phyloP scores from a whole-genome alignment of 768 basidiomycete species.

The Russula dissimulans region DNA sequence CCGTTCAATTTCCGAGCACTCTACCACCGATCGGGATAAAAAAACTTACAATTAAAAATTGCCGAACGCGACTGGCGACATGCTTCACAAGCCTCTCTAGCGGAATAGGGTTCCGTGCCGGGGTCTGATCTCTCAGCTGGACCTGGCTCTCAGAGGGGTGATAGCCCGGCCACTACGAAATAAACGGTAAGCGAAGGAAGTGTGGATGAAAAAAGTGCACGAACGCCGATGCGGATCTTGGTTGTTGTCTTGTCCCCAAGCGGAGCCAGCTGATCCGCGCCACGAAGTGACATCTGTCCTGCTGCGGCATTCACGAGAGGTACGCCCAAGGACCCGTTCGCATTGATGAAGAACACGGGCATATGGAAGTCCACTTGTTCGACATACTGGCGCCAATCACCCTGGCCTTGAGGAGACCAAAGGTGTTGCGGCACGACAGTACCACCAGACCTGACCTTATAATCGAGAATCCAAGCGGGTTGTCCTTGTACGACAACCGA shows the following conservation, averaged over 20 bases:
- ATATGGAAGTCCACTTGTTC: slow-evolving; percentile 3
- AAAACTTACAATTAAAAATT: slow-evolving; percentile 1
- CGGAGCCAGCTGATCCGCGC: neutral
- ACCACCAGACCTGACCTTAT: neutral
- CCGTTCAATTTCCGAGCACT: neutral
- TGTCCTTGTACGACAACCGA: neutral
- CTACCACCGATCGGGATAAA: neutral
- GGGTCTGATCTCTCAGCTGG: slow-evolving; percentile 7
- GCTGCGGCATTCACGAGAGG: slow-evolving; percentile 3
- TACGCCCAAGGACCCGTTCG: slow-evolving; percentile 7
- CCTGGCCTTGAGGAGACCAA: slow-evolving; percentile 10
- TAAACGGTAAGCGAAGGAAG: neutral
- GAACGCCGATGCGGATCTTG: slow-evolving; percentile 11
- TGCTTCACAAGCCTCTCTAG: slow-evolving; percentile 10
- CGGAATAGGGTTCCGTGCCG: neutral
- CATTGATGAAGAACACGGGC: slow-evolving; percentile 11
- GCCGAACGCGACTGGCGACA: slow-evolving; percentile 7
- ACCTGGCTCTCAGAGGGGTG: slow-evolving; percentile 2
- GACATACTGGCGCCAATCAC: slow-evolving; percentile 13
- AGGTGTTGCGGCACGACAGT: slow-evolving; percentile 12
- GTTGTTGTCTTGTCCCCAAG: slow-evolving; percentile 1
- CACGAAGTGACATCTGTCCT: slow-evolving; percentile 1
- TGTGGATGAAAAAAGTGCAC: neutral
- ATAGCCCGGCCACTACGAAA: slow-evolving; percentile 15
- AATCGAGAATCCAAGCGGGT: slow-evolving; percentile 10